Evolutionary conservation across 257 asterid genomes (phyloP), one percentile per base, ranked within the genome.

Genomic region (Gentiana dahurica): DNA sequence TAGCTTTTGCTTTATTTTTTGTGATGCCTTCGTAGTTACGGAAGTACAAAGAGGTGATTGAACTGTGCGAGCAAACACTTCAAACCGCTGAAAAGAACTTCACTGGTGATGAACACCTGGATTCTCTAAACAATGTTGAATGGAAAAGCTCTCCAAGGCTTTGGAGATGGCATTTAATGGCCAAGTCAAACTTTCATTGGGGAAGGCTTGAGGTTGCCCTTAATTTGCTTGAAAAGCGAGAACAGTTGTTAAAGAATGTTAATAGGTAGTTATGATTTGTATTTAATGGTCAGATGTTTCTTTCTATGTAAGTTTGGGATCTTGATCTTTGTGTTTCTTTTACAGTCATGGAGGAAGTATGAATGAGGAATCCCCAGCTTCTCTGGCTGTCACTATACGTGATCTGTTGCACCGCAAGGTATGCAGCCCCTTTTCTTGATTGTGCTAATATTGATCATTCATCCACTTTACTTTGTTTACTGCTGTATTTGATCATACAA

Each of bases 131-230:
- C 61, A 75, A 69, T 70, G 49, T 51, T 33, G 61, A 62, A 37
- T 51, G 76, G 72, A 66, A 71, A 67, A 68, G 61, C 57, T 71
- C 70, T 53, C 65, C 64, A 65, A 81, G 64, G 56, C 63, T 75
- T 58, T 92, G 98, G 98, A 92, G 97, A 75, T 85, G 92, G 88
- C 68, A 44, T 58, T 76, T 88, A 58, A 89, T 78, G 80, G 61
- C 80, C 41, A 88, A 75, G 77, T 80, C 85, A 58, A 66, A 78
- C 56, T 92, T 73, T 75, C 85, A 81, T 71, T 68, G 75, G 64
- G 98, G 97, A 57, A 84, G 65, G 78, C 94, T 92, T 61, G 97
- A 87, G 50, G 57, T 65, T 68, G 94, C 97, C 68, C 97, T 88
- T 81, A 87, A 77, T 63, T 73, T 85, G 73, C 81, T 88, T 67